Evolutionary conservation across 306 rosid species (phyloP).

Genomic region (Urtica urens): DNA sequence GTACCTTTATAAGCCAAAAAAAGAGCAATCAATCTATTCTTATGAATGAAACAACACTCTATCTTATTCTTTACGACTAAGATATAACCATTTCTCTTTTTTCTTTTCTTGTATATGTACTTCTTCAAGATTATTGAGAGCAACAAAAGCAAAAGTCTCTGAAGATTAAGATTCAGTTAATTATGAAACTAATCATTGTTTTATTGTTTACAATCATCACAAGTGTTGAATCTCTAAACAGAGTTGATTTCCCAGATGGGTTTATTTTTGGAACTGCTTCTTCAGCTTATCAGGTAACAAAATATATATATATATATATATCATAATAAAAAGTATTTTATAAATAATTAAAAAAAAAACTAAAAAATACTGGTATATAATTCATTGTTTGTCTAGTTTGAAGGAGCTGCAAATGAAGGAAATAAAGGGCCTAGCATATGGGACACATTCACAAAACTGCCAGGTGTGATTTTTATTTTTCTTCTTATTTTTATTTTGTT

Average conservation of each 20-base stretch:
- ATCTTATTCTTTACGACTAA: neutral
- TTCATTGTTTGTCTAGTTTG: constrained; percentile 31
- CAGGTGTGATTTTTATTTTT: constrained; percentile 33
- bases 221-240: constrained; percentile 45
- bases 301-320: neutral
- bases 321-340: neutral
- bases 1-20: no score
- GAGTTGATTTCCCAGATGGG: constrained; percentile 73
- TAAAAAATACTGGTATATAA: constrained; percentile 2
- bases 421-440: constrained; percentile 80
- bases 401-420: constrained; percentile 85
- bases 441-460: constrained; percentile 64
- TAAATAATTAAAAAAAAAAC: constrained; percentile 1
- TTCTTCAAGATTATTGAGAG: no score
- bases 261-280: constrained; percentile 92
- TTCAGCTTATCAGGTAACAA: constrained; percentile 80
- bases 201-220: constrained; percentile 13
- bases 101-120: no score
- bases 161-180: no score
- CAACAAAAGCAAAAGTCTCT: no score
- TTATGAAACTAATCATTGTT: no score
- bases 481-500: neutral
- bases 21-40: no score
- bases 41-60: no score
- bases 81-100: no score